Evolutionary conservation across 805 yeast genomes (phyloP).

Genomic region (Jamesozyma rosinii): DNA sequence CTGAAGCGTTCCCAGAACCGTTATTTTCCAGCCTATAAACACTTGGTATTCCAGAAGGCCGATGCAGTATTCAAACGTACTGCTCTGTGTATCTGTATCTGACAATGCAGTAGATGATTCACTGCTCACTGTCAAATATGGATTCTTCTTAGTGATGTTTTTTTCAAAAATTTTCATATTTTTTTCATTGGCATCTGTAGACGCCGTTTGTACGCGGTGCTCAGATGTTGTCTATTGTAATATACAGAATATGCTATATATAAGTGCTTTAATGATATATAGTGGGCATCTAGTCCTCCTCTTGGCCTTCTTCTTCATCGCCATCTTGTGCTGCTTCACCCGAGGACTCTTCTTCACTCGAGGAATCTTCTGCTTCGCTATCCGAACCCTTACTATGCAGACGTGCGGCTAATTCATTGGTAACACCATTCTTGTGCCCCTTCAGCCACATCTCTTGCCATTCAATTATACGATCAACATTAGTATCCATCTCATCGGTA

Average conservation of each 20-base stretch:
- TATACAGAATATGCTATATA: neutral
- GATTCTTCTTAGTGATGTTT: neutral
- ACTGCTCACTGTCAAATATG: neutral
- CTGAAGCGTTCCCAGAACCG: neutral
- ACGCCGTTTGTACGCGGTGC: neutral
- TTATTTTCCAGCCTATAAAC: neutral
- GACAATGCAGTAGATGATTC: neutral
- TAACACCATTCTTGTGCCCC: constrained; percentile 54
- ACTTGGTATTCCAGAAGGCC: neutral
- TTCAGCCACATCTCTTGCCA: constrained; percentile 74
- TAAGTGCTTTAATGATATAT: neutral
- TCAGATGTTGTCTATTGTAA: neutral
- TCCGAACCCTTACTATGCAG: constrained; percentile 2
- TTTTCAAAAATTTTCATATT: constrained; percentile 1
- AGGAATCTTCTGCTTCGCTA: constrained; percentile 3
- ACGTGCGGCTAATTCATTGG: constrained; percentile 34
- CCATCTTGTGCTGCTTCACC: constrained; percentile 2
- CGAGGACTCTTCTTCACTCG: constrained; percentile 5
- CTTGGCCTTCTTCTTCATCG: constrained; percentile 1
- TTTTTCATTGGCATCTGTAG: neutral
- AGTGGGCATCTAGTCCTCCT: neutral
- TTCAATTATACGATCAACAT: constrained; percentile 59
- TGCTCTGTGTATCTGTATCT: neutral
- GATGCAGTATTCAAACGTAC: too few species aligned
- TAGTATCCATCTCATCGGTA: constrained; percentile 71